Conservation (phyloP, 768 basidiomycete species). For the Rhodotorula graminis region DNA sequence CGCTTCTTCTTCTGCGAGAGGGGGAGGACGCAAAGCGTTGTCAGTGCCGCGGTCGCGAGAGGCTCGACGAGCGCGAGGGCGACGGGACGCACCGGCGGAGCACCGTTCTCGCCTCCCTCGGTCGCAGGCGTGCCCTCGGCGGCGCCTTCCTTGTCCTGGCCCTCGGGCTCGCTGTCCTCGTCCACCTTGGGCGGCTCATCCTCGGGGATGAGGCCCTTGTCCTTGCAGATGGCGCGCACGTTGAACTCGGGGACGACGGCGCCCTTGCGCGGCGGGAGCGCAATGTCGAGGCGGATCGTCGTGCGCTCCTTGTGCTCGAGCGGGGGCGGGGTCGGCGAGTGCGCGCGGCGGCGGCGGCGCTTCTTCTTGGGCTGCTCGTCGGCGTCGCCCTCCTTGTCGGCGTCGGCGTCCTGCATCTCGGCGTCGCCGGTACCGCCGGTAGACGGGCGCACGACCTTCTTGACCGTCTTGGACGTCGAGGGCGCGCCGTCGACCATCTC, state of each 20-base stretch:
- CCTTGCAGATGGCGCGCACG: constrained; percentile 23
- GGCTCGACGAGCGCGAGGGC: too few species aligned
- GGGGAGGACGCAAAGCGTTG: neutral
- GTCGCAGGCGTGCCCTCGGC: neutral
- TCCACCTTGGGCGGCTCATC: constrained; percentile 5
- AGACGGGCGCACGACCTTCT: neutral
- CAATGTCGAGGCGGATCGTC: constrained; percentile 23
- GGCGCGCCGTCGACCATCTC: constrained; percentile 10
- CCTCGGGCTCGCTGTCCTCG: constrained; percentile 4
- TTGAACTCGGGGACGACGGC: constrained; percentile 15
- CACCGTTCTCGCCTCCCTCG: neutral
- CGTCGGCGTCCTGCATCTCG: constrained; percentile 6
- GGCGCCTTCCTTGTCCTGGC: constrained; percentile 12
- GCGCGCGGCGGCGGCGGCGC: constrained; percentile 1
- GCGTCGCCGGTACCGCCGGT: neutral
- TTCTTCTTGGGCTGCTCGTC: constrained; percentile 18
- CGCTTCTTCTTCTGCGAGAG: constrained; percentile 22
- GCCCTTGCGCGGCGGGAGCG: constrained; percentile 7
- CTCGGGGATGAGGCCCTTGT: constrained; percentile 19
- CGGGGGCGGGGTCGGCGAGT: constrained; percentile 23
- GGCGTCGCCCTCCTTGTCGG: neutral
- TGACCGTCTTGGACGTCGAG: constrained; percentile 7
- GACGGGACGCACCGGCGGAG: neutral
- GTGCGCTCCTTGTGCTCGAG: constrained; percentile 11
- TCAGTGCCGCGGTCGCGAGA: too few species aligned